Percentiles rank a stretch among this genome's conserved stretches.
Conservation (phyloP, 805 yeast species). For the Yarrowia sp. region DNA sequence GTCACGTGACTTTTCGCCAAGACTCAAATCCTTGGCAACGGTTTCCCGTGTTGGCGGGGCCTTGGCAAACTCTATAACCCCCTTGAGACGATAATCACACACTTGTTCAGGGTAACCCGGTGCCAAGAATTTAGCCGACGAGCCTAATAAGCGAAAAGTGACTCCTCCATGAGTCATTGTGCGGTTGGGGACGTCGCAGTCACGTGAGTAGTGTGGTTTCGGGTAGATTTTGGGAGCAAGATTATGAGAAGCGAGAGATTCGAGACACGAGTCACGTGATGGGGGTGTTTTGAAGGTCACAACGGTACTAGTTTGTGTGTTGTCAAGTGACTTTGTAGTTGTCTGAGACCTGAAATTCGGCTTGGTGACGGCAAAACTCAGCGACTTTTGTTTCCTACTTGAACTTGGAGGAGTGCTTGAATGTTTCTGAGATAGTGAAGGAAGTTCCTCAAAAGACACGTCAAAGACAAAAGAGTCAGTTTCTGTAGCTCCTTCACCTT, state of each 20-base stretch:
- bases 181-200: conserved; percentile 53
- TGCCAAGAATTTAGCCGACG: conserved; percentile 28
- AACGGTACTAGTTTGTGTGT: neutral
- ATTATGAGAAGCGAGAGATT: neutral
- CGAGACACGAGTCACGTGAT: neutral
- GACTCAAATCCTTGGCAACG: conserved; percentile 13
- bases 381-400: neutral
- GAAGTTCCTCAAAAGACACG: conserved; percentile 5
- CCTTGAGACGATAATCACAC: neutral
- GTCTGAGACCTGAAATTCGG: neutral
- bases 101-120: neutral
- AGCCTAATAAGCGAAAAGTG: conserved; percentile 38
- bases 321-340: neutral
- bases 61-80: neutral
- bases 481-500: neutral
- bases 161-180: conserved; percentile 70
- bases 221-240: neutral
- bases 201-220: conserved; percentile 33
- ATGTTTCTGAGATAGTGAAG: conserved; percentile 9
- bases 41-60: conserved; percentile 27
- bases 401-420: neutral
- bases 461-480: neutral
- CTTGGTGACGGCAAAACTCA: neutral
- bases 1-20: neutral
- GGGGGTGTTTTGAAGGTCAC: neutral